These are phyloP conservation scores for Pyricularia pennisetigena DNA, from an alignment of 2,329 filamentous ascomycete genomes.

Conservation along the genomic window DNA sequence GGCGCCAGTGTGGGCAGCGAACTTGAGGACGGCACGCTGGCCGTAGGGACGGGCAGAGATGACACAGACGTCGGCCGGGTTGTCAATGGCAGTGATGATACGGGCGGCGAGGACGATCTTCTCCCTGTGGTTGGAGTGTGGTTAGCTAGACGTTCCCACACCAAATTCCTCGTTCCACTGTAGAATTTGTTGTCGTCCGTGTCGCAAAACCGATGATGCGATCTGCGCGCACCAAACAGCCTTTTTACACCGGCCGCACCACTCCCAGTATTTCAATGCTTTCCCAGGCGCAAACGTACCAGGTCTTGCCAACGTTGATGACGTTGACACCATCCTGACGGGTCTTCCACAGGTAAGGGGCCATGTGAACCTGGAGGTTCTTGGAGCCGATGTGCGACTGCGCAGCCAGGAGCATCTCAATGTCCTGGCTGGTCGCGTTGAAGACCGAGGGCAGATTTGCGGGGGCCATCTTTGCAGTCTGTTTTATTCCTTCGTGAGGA, in stretches of 20 bases:
- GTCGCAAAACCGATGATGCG: not conserved
- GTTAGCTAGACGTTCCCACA: not conserved
- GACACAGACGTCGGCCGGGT: slow-evolving; percentile 98
- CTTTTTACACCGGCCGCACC: not conserved
- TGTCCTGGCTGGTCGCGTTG: slow-evolving; percentile 96
- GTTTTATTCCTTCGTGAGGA: slow-evolving; percentile 9
- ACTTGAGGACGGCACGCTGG: slow-evolving; percentile 99
- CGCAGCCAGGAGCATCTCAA: slow-evolving; percentile 98
- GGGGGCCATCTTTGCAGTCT: slow-evolving; percentile 76
- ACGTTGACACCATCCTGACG: slow-evolving; percentile 97
- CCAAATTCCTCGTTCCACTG: not conserved
- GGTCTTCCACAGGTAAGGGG: slow-evolving; percentile 96
- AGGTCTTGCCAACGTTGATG: slow-evolving; percentile 99
- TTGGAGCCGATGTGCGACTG: slow-evolving; percentile 96
- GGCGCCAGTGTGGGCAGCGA: slow-evolving; percentile 95
- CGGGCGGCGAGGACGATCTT: slow-evolving; percentile 98
- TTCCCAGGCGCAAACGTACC: slow-evolving; percentile 46
- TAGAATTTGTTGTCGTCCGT: not conserved
- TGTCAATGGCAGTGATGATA: slow-evolving; percentile 98
- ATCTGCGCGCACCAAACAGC: not conserved
- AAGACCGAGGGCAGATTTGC: slow-evolving; percentile 88
- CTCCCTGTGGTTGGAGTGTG: slow-evolving; percentile 54
- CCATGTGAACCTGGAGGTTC: slow-evolving; percentile 98
- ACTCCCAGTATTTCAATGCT: not conserved
- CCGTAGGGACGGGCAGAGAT: slow-evolving; percentile 99